Percentiles rank a stretch among this genome's conserved stretches.
phyloP scores from a whole-genome alignment of 768 basidiomycete genomes.

The Tylopilus rubrobrunneus region DNA sequence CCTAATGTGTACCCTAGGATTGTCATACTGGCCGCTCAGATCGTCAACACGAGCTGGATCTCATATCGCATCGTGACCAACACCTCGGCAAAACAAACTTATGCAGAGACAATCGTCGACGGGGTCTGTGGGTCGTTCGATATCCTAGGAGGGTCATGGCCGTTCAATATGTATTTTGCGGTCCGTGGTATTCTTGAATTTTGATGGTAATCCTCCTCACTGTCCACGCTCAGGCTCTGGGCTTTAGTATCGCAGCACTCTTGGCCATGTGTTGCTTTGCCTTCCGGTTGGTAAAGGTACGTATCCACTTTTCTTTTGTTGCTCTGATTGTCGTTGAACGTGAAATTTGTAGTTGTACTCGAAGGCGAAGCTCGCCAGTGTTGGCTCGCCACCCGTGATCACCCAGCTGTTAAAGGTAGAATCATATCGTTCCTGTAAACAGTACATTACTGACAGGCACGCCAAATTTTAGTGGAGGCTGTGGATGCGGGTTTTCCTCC shows the following conservation, averaged over 20 bases:
- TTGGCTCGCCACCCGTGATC: slow-evolving; percentile 44
- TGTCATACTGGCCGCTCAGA: slow-evolving; percentile 42
- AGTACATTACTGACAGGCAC: background rate
- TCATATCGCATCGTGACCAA: slow-evolving; percentile 39
- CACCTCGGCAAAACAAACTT: slow-evolving; percentile 28
- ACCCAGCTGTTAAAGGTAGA: slow-evolving; percentile 46
- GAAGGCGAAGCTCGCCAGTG: slow-evolving; percentile 43
- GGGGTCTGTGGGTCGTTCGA: slow-evolving; percentile 39
- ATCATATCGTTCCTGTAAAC: background rate
- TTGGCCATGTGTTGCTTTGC: slow-evolving; percentile 38
- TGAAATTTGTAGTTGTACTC: slow-evolving; percentile 37
- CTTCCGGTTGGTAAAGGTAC: slow-evolving; percentile 41
- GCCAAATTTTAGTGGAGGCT: slow-evolving; percentile 40
- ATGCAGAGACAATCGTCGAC: slow-evolving; percentile 33
- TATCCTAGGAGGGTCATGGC: slow-evolving; percentile 43
- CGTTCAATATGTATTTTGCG: slow-evolving; percentile 19
- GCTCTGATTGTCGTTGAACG: background rate
- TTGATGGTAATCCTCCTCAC: background rate
- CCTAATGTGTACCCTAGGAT: slow-evolving; percentile 13
- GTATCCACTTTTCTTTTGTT: background rate
- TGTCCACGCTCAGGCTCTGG: slow-evolving; percentile 30
- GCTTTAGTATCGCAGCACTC: slow-evolving; percentile 36
- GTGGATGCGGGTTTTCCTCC: slow-evolving; percentile 44
- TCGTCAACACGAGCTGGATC: slow-evolving; percentile 46
- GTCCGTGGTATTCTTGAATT: slow-evolving; percentile 28